Percentiles rank a stretch among this genome's conserved stretches.
These are phyloP conservation scores for Suillus cothurnatus DNA, from an alignment of 768 basidiomycete species.

Conservation along the genomic window DNA sequence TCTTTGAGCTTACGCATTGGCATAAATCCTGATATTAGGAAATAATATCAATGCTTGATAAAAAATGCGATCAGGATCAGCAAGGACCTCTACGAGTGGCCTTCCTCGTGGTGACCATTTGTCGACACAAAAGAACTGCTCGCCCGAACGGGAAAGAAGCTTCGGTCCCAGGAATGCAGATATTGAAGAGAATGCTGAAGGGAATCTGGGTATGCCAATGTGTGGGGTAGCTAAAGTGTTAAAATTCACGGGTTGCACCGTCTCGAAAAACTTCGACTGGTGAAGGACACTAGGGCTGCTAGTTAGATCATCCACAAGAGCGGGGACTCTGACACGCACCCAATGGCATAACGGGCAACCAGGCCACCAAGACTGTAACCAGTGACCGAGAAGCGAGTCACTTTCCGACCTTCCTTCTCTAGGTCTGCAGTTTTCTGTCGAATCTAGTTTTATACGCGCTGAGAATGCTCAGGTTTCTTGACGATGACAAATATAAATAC, in stretches of 20 bases:
- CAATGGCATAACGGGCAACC: conserved; percentile 77
- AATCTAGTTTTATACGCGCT: conserved; percentile 44
- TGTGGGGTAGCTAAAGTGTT: conserved; percentile 84
- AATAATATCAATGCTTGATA: conserved; percentile 72
- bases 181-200: conserved; percentile 58
- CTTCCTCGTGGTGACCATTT: conserved; percentile 69
- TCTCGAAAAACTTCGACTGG: conserved; percentile 71
- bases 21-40: conserved; percentile 72
- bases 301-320: conserved; percentile 9
- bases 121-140: conserved; percentile 76
- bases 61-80: conserved; percentile 80
- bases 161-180: conserved; percentile 61
- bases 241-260: conserved; percentile 76
- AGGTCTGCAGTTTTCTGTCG: conserved; percentile 55
- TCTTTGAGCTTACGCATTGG: conserved; percentile 62
- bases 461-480: neutral
- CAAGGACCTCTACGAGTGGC: conserved; percentile 74
- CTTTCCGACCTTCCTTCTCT: conserved; percentile 52
- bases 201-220: conserved; percentile 69
- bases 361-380: conserved; percentile 87
- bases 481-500: conserved; percentile 37
- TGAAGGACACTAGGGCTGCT: conserved; percentile 52
- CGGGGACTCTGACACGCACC: conserved; percentile 40
- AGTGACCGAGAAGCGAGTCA: conserved; percentile 70
- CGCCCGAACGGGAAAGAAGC: conserved; percentile 76